Evolutionary conservation across 257 asterid genomes (phyloP).

Genomic region (Paulownia fortunei): DNA sequence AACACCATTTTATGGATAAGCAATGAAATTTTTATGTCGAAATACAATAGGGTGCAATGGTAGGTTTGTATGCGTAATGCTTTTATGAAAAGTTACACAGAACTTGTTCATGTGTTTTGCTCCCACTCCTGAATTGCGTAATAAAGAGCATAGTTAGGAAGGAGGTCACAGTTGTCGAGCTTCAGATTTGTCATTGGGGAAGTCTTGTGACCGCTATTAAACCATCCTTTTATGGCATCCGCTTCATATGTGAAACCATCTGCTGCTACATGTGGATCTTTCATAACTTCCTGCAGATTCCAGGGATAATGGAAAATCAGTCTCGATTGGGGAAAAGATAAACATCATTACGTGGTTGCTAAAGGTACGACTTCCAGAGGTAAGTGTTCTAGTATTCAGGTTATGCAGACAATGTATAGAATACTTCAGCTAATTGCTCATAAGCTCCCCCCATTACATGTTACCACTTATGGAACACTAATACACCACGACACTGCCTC

Average conservation of each 20-base stretch:
- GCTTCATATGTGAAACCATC: conserved; percentile 96
- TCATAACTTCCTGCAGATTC: conserved; percentile 82
- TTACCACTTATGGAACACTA: too few species aligned
- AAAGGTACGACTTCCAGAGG: background rate
- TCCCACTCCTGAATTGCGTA: conserved; percentile 97
- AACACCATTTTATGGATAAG: background rate
- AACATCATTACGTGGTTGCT: background rate
- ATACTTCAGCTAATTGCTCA: too few species aligned
- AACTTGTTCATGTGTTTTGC: conserved; percentile 45
- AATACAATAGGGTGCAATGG: background rate
- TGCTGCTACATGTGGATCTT: conserved; percentile 85
- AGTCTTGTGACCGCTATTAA: conserved; percentile 80
- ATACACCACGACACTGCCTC: background rate
- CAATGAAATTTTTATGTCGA: background rate
- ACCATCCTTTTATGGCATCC: conserved; percentile 91
- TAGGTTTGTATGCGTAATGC: background rate
- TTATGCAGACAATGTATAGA: too few species aligned
- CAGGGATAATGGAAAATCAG: background rate
- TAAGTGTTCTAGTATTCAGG: too few species aligned
- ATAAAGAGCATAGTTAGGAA: conserved; percentile 87
- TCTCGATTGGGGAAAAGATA: background rate
- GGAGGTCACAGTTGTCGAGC: conserved; percentile 75
- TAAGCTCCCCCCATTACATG: too few species aligned
- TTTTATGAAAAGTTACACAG: background rate
- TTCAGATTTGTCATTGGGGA: conserved; percentile 95